These are phyloP conservation scores for Zygosaccharomyces pseudobailii DNA, from an alignment of 1,139 yeast species.

Conservation along the genomic window DNA sequence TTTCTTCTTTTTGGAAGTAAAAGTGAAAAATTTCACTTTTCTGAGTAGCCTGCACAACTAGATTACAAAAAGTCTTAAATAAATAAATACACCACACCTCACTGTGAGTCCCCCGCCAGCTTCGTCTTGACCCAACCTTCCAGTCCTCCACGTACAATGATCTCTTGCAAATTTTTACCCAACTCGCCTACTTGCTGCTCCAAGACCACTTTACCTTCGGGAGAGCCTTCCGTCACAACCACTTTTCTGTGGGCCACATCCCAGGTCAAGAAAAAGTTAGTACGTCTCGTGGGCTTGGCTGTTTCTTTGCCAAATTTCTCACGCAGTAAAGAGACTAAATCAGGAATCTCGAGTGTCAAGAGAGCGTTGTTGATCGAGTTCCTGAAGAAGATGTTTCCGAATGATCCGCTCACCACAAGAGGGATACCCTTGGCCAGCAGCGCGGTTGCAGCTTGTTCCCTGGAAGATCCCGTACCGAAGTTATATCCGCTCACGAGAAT, in stretches of 20 bases:
- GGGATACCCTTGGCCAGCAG: constrained; percentile 90
- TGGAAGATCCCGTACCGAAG: constrained; percentile 97
- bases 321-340: constrained; percentile 70
- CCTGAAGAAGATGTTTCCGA: constrained; percentile 93
- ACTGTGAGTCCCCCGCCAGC: background rate
- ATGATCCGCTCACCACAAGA: constrained; percentile 92
- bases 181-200: constrained; percentile 90
- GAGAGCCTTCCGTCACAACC: constrained; percentile 58
- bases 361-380: constrained; percentile 94
- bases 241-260: constrained; percentile 84
- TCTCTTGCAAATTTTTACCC: constrained; percentile 92
- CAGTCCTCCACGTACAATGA: constrained; percentile 93
- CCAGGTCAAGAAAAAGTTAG: constrained; percentile 92
- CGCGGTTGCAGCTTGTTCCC: constrained; percentile 99
- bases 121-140: constrained; percentile 80
- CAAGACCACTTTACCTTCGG: constrained; percentile 55
- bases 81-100: constrained; percentile 16
- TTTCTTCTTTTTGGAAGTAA: background rate
- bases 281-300: constrained; percentile 79
- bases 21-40: background rate
- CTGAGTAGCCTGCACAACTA: background rate
- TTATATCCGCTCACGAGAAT: constrained; percentile 89
- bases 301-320: constrained; percentile 51
- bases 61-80: background rate
- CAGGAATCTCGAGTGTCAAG: constrained; percentile 89